Percentiles rank a stretch among this genome's conserved stretches.
Conservation (phyloP, 768 basidiomycete genomes). For the Lenzites betulinus region DNA sequence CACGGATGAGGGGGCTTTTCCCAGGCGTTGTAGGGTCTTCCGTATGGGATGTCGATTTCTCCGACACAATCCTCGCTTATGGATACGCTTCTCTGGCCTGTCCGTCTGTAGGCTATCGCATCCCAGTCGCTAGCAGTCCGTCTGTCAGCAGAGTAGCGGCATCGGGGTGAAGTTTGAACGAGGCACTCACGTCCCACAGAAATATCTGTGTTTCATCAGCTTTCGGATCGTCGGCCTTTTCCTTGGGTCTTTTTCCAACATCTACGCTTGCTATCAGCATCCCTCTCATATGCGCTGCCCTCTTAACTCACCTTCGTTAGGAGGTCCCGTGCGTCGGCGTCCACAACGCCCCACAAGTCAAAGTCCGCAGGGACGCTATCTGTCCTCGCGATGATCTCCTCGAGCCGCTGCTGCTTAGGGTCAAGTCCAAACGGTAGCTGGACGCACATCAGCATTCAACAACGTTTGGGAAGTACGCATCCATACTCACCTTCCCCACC, state of each 20-base stretch:
- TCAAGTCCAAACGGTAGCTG: slow-evolving; percentile 22
- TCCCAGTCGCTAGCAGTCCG: slow-evolving; percentile 5
- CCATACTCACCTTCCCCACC: slow-evolving; percentile 22
- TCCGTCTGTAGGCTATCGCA: not conserved
- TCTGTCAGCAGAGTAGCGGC: not conserved
- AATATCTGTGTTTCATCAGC: slow-evolving; percentile 20
- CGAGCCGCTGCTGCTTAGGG: slow-evolving; percentile 13
- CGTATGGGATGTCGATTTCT: slow-evolving; percentile 6
- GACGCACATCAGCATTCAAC: not conserved
- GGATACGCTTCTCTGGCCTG: not conserved
- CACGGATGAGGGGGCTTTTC: slow-evolving; percentile 12
- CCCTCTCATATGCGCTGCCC: not conserved
- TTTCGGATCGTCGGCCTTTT: slow-evolving; percentile 17
- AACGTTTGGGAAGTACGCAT: not conserved
- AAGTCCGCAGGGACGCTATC: slow-evolving; percentile 10
- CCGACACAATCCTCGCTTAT: not conserved
- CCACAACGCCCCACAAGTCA: slow-evolving; percentile 6
- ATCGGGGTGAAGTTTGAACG: not conserved
- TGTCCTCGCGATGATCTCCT: slow-evolving; percentile 17
- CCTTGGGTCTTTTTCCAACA: slow-evolving; percentile 24
- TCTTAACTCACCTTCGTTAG: slow-evolving; percentile 12
- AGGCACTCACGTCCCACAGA: slow-evolving; percentile 8
- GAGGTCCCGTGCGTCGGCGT: slow-evolving; percentile 14
- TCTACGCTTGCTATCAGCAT: not conserved
- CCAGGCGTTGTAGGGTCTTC: not conserved